phyloP scores from a whole-genome alignment of 2,329 filamentous ascomycete species.

The Alternaria gansuensis region DNA sequence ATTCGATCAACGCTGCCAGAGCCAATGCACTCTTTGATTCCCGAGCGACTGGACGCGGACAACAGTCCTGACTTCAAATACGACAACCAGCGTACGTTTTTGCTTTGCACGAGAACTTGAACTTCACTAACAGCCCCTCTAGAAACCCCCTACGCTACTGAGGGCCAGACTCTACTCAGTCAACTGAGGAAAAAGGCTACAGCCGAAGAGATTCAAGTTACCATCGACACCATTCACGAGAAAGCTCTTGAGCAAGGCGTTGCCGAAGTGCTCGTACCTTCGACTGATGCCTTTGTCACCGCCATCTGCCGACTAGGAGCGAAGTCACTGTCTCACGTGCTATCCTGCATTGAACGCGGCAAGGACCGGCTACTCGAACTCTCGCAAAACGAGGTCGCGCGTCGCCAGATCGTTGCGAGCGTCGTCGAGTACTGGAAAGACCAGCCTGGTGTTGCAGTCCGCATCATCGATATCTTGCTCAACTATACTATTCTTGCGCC shows the following conservation, averaged over 20 bases:
- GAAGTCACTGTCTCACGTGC: constrained; percentile 94
- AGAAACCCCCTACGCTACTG: constrained; percentile 82
- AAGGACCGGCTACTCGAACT: constrained; percentile 87
- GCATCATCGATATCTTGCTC: constrained; percentile 93
- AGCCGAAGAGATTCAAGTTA: constrained; percentile 83
- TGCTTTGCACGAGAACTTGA: not conserved
- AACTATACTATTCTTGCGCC: constrained; percentile 96
- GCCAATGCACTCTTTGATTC: constrained; percentile 81
- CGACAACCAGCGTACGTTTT: constrained; percentile 70
- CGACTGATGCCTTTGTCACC: constrained; percentile 92
- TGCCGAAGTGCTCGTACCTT: constrained; percentile 79
- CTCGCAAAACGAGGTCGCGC: constrained; percentile 74
- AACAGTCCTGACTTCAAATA: constrained; percentile 96
- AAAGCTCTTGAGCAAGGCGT: constrained; percentile 74
- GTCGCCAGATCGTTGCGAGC: constrained; percentile 86
- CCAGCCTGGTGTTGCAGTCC: constrained; percentile 89
- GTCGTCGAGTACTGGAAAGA: constrained; percentile 94
- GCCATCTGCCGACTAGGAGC: constrained; percentile 92
- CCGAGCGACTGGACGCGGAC: constrained; percentile 89
- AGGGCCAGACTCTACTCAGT: constrained; percentile 82
- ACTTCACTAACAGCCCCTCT: constrained; percentile 13
- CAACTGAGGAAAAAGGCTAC: constrained; percentile 84
- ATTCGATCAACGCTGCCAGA: constrained; percentile 93
- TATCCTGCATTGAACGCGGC: constrained; percentile 94
- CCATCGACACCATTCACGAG: constrained; percentile 83